Conservation (phyloP, 768 basidiomycete genomes). For the Tylopilus vinaceipallidus region DNA sequence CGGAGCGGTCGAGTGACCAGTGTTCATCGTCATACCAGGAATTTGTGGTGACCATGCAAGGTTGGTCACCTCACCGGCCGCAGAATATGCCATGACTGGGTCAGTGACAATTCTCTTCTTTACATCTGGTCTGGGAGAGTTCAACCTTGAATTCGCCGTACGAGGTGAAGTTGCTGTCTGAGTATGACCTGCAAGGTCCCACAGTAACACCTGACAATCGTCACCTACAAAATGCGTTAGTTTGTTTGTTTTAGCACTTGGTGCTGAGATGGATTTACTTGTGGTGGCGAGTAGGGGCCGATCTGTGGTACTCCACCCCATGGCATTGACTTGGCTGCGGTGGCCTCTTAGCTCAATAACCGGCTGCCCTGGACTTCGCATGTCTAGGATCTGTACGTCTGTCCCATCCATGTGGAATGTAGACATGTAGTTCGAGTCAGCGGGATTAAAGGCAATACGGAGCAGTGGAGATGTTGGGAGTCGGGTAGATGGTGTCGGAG, state of each 20-base stretch:
- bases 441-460: constrained; percentile 87
- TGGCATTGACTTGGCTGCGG: constrained; percentile 75
- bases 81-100: constrained; percentile 83
- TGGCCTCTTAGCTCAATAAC: constrained; percentile 91
- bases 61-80: constrained; percentile 74
- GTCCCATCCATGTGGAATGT: constrained; percentile 93
- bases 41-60: constrained; percentile 89
- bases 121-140: constrained; percentile 78
- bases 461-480: constrained; percentile 80
- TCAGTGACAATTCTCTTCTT: constrained; percentile 74
- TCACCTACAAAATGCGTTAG: constrained; percentile 55
- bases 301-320: constrained; percentile 88
- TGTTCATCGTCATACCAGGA: constrained; percentile 70
- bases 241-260: not conserved
- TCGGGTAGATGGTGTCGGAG: constrained; percentile 57
- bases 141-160: constrained; percentile 65
- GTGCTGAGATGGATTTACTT: constrained; percentile 46
- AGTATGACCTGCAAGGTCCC: constrained; percentile 76
- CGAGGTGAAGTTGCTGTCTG: constrained; percentile 66
- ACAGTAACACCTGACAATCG: constrained; percentile 90
- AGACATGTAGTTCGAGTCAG: constrained; percentile 92
- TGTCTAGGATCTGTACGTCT: constrained; percentile 92
- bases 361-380: constrained; percentile 94
- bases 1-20: constrained; percentile 66
- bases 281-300: constrained; percentile 85